Evolutionary conservation across 768 basidiomycete genomes (phyloP).

Genomic region (Amanita pseudoporphyria): DNA sequence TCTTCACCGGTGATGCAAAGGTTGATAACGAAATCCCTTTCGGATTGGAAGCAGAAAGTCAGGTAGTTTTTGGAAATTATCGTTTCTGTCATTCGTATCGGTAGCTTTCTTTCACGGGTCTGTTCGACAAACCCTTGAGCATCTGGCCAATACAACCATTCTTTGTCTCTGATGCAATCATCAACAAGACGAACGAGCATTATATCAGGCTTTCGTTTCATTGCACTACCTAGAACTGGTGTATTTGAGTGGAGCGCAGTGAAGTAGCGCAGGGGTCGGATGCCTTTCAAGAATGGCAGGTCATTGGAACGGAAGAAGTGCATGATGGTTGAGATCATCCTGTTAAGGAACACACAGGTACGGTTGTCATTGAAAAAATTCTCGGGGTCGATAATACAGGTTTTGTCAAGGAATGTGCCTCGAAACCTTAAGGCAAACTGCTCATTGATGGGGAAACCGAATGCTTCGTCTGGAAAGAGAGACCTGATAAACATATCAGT

Average conservation of each 20-base stretch:
- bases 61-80: neutral
- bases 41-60: too few species aligned
- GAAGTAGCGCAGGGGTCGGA: too few species aligned
- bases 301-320: neutral
- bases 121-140: neutral
- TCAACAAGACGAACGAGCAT: neutral
- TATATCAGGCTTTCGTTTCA: too few species aligned
- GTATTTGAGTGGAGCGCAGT: neutral
- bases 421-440: too few species aligned
- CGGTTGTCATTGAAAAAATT: neutral
- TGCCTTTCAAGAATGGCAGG: neutral
- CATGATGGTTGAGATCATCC: too few species aligned
- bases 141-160: neutral
- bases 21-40: too few species aligned
- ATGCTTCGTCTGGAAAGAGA: too few species aligned
- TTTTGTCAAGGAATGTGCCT: neutral
- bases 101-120: neutral
- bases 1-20: too few species aligned
- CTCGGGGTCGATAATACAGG: neutral
- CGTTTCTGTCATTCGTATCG: too few species aligned
- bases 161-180: neutral
- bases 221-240: neutral
- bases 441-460: neutral
- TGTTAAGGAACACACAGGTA: neutral
- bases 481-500: neutral